Evolutionary conservation across 176 grass and related monocot species (phyloP), one percentile per base, ranked within the genome.

Genomic region (Carex kokanica): DNA sequence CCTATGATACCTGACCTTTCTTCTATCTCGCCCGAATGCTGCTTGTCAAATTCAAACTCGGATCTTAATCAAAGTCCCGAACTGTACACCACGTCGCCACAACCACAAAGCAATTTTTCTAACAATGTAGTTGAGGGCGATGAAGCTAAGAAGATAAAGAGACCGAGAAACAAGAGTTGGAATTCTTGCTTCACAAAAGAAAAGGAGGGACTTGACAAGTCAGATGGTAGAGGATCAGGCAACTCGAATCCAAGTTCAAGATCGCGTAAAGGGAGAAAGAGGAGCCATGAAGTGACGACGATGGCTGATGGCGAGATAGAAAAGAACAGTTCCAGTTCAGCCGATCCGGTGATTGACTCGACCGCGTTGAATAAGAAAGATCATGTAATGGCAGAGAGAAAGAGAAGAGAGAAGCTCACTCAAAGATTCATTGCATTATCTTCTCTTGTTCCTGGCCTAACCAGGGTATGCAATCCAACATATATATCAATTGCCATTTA

Each of bases 341-440:
- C 12, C 3, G n/a, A 64, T 53, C 45, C 12, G 20, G 38, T 0
- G 20, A 12, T 3, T 47, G 32, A 63, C 1, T 2, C 40, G 20
- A 15, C n/a, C 18, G 2, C 7, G 0, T 14, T 12, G 2, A 27
- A 41, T 6, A 64, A 16, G 62, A 67, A 45, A 78, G 79, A 75
- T 10, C 86, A 87, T 83, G 81, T 87, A 31, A 61, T 83, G 32
- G 78, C 86, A 17, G 86, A 87, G 68, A 25, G 86, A 73, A 74
- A 83, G 80, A 47, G 86, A 45, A 61, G 86, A 27, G 80, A 87
- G 29, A 87, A 83, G 66, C 80, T 87, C 29, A 82, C 67, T 2
- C 86, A 87, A 53, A 53, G 40, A 45, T 87, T 87, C 86, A 87
- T 87, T 29, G 79, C 86, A 12, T 82, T 87, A 38, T 70, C 86